phyloP scores from a whole-genome alignment of 2,329 filamentous ascomycete genomes.

The Trichothecium roseum region DNA sequence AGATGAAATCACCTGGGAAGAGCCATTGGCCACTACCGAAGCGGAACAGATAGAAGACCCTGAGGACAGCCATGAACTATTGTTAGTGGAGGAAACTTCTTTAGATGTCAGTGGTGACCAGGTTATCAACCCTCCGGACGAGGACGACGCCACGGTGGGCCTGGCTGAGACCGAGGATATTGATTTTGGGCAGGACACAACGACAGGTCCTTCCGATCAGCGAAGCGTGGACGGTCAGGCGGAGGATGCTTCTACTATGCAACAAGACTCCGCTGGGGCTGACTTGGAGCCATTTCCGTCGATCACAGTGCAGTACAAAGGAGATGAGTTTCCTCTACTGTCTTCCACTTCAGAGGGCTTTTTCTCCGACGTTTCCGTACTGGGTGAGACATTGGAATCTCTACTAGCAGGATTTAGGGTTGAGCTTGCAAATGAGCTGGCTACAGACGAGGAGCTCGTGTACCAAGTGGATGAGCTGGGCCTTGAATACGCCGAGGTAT shows the following conservation, averaged over 20 bases:
- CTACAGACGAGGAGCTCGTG: slow-evolving; percentile 35
- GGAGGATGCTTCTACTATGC: too few relatives aligned
- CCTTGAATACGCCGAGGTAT: slow-evolving; percentile 41
- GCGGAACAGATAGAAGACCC: slow-evolving; percentile 10
- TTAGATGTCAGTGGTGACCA: too few relatives aligned
- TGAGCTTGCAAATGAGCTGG: slow-evolving; percentile 34
- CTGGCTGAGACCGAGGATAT: slow-evolving; percentile 1
- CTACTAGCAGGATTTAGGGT: slow-evolving; percentile 33
- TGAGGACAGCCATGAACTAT: too few relatives aligned
- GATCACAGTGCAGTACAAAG: slow-evolving; percentile 32
- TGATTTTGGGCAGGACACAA: too few relatives aligned
- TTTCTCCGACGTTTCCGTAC: slow-evolving; percentile 29
- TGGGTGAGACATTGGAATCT: slow-evolving; percentile 32
- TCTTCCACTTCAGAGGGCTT: slow-evolving; percentile 27
- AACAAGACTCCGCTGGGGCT: slow-evolving; percentile 3
- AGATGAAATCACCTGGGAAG: not conserved
- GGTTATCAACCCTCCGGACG: too few relatives aligned
- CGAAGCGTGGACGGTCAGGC: too few relatives aligned
- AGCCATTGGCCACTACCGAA: not conserved
- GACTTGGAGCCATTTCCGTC: slow-evolving; percentile 15
- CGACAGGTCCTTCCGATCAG: too few relatives aligned
- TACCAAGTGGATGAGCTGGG: slow-evolving; percentile 41
- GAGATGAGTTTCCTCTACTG: slow-evolving; percentile 31
- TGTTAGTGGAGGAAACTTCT: too few relatives aligned
- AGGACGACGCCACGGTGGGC: not conserved